These are phyloP conservation scores for Nothopassalora personata DNA, from an alignment of 2,329 filamentous ascomycete species.

Conservation along the genomic window DNA sequence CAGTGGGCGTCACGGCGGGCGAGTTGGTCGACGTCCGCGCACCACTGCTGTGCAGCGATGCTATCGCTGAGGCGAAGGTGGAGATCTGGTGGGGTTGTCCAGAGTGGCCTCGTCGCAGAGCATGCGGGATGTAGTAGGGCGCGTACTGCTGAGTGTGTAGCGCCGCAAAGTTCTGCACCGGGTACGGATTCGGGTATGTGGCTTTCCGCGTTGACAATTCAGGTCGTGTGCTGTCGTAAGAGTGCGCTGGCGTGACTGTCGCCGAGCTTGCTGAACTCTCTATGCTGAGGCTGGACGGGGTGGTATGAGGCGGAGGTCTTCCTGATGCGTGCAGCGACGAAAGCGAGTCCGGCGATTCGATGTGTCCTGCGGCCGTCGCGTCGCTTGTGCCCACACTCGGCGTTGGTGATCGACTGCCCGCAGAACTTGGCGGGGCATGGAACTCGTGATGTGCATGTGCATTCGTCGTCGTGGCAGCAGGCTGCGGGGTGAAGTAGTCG, in stretches of 20 bases:
- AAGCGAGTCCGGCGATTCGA: conserved; percentile 14
- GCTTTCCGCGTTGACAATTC: conserved; percentile 15
- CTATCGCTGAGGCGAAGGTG: conserved; percentile 38
- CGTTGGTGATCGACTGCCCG: conserved; percentile 2
- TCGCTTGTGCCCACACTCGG: conserved; percentile 15
- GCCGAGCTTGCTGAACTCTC: conserved; percentile 36
- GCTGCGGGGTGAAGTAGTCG: conserved; percentile 12
- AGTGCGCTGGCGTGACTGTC: conserved; percentile 25
- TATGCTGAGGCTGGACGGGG: conserved; percentile 39
- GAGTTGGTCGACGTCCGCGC: conserved; percentile 43
- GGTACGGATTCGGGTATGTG: conserved; percentile 35
- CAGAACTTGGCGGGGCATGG: not conserved
- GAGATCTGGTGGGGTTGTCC: conserved; percentile 40
- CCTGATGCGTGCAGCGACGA: conserved; percentile 14
- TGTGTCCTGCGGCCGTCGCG: conserved; percentile 20
- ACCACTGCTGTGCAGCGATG: conserved; percentile 36
- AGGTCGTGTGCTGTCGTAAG: conserved; percentile 10
- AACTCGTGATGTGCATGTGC: not conserved
- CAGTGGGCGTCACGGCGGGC: conserved; percentile 40
- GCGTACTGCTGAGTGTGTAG: conserved; percentile 44
- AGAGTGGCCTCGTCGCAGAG: conserved; percentile 37
- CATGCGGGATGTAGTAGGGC: conserved; percentile 31
- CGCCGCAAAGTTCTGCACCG: conserved; percentile 48
- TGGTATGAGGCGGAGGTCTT: conserved; percentile 38
- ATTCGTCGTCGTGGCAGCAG: conserved; percentile 1